Percentiles rank a stretch among this genome's conserved stretches.
Evolutionary conservation across 176 grass and related monocot genomes (phyloP).

Genomic region (Cymbopogon citratus): DNA sequence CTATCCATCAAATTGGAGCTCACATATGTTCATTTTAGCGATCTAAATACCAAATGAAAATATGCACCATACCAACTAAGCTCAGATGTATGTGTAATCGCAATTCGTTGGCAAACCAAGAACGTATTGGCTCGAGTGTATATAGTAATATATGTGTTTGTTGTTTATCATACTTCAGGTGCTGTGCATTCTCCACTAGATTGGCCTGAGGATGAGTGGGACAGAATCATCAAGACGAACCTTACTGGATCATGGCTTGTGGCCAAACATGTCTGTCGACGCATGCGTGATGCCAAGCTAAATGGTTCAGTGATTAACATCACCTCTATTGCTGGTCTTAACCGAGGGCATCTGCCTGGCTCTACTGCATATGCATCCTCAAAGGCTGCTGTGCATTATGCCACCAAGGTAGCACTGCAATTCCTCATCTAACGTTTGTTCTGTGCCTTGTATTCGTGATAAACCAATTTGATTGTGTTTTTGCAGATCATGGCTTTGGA

Average conservation of each 20-base stretch:
- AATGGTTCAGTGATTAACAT: constrained; percentile 78
- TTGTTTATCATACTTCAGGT: constrained; percentile 29
- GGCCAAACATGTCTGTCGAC: constrained; percentile 69
- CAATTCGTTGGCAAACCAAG: background rate
- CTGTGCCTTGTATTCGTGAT: background rate
- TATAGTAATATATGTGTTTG: background rate
- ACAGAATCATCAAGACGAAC: constrained; percentile 69
- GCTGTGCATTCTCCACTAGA: constrained; percentile 64
- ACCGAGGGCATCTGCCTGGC: constrained; percentile 61
- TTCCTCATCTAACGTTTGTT: background rate
- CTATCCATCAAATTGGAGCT: background rate
- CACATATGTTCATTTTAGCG: background rate
- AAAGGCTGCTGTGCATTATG: constrained; percentile 62
- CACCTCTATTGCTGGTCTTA: constrained; percentile 59
- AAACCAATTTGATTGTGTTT: background rate
- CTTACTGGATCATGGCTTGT: constrained; percentile 80
- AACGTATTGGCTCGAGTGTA: background rate
- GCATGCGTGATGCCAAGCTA: constrained; percentile 57
- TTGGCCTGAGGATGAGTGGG: constrained; percentile 74
- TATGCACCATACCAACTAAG: background rate
- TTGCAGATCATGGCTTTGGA: constrained; percentile 83
- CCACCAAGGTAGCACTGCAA: constrained; percentile 52
- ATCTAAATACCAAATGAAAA: background rate
- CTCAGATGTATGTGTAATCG: background rate
- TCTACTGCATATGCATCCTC: constrained; percentile 54